Percentiles rank a stretch among this genome's conserved stretches.
Conservation (phyloP, 352 stramenopile species). For the Globisporangium emineosum region DNA sequence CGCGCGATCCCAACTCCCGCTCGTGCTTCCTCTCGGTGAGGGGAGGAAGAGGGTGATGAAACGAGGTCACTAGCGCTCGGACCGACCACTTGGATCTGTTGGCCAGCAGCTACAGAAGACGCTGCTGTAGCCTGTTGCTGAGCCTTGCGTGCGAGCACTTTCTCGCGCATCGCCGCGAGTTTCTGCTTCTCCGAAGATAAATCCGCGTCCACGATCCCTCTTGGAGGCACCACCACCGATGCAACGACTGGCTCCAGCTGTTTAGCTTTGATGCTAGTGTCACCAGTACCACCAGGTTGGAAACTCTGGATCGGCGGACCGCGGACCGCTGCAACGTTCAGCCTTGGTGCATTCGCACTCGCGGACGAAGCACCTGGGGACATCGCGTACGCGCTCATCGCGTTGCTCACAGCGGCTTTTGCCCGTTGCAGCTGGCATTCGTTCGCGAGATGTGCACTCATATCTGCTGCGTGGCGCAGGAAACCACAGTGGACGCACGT, state of each 20-base stretch:
- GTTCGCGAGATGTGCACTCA: slow-evolving; percentile 32
- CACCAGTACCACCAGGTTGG: neutral
- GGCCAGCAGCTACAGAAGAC: neutral
- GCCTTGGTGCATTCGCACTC: slow-evolving; percentile 3
- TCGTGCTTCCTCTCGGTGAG: neutral
- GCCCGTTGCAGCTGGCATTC: slow-evolving; percentile 40
- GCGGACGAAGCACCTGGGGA: neutral
- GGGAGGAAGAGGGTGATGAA: neutral
- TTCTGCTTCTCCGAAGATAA: slow-evolving; percentile 29
- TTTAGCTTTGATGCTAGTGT: neutral
- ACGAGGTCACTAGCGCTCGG: slow-evolving; percentile 1
- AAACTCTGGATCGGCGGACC: slow-evolving; percentile 20
- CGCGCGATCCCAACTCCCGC: neutral
- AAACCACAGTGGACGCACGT: slow-evolving; percentile 41
- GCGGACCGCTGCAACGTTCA: slow-evolving; percentile 27
- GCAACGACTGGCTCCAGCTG: slow-evolving; percentile 6
- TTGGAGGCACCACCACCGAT: slow-evolving; percentile 6
- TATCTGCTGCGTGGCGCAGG: slow-evolving; percentile 35
- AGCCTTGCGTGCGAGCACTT: slow-evolving; percentile 31
- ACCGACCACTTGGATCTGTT: neutral
- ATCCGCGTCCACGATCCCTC: slow-evolving; percentile 12
- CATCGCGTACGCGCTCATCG: slow-evolving; percentile 24
- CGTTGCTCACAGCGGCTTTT: slow-evolving; percentile 21
- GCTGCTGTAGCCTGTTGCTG: slow-evolving; percentile 5
- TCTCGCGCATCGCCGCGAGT: slow-evolving; percentile 44